Percentiles rank a stretch among this genome's conserved stretches.
Conservation (phyloP, 2,329 filamentous ascomycete species). For the Corinectria fuckeliana region DNA sequence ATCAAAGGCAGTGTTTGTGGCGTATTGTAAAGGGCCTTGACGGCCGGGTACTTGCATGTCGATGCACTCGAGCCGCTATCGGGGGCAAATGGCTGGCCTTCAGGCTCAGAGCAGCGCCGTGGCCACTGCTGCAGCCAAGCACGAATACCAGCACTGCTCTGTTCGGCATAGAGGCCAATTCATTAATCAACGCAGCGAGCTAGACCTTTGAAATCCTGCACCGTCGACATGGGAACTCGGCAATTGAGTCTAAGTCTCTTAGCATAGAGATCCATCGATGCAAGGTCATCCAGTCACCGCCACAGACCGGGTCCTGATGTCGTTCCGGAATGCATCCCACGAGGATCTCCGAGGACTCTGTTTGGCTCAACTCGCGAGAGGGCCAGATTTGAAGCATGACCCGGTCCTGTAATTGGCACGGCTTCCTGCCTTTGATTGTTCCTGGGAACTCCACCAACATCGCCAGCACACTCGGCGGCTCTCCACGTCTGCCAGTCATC, state of each 20-base stretch:
- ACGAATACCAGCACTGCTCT: constrained; percentile 26
- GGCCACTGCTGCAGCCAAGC: constrained; percentile 13
- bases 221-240: constrained; percentile 7
- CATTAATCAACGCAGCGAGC: constrained; percentile 19
- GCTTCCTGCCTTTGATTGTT: constrained; percentile 40
- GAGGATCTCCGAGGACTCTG: constrained; percentile 28
- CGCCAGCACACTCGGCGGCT: constrained; percentile 12
- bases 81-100: constrained; percentile 22
- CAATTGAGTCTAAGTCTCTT: constrained; percentile 21
- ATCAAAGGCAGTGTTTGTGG: constrained; percentile 54
- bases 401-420: constrained; percentile 39
- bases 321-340: constrained; percentile 28
- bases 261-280: constrained; percentile 21
- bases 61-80: constrained; percentile 43
- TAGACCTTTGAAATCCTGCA: constrained; percentile 8
- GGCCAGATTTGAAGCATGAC: constrained; percentile 28
- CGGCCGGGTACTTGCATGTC: constrained; percentile 57
- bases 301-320: constrained; percentile 28
- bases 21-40: constrained; percentile 53
- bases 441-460: constrained; percentile 26
- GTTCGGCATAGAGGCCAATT: constrained; percentile 14
- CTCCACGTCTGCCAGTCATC: constrained; percentile 23
- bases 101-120: constrained; percentile 33
- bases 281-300: constrained; percentile 24
- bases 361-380: constrained; percentile 40